These are phyloP conservation scores for Aspergillus calidoustus DNA, from an alignment of 2,329 filamentous ascomycete species.

Conservation along the genomic window DNA sequence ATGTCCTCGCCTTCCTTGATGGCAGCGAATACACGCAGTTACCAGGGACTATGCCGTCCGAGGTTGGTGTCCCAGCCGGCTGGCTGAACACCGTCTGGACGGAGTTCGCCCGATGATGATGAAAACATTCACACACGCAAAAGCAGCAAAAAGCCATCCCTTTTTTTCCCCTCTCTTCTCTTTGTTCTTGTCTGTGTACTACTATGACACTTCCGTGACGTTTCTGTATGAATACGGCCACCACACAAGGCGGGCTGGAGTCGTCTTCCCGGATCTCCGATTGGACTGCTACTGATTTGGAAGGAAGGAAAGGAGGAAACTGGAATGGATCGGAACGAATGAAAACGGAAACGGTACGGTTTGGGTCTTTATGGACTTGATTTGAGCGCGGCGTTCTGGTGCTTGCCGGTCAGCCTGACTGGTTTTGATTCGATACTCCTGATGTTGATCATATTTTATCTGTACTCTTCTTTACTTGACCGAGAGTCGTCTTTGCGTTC, in stretches of 20 bases:
- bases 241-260: background rate
- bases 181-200: slow-evolving; percentile 13
- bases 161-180: background rate
- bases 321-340: slow-evolving; percentile 4
- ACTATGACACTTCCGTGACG: slow-evolving; percentile 3
- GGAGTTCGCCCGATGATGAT: slow-evolving; percentile 36
- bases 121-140: background rate
- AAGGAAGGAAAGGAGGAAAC: background rate
- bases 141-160: background rate
- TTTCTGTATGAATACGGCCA: slow-evolving; percentile 15
- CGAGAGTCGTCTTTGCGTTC: background rate
- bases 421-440: background rate
- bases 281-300: background rate
- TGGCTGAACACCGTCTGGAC: slow-evolving; percentile 45
- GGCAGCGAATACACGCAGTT: slow-evolving; percentile 39
- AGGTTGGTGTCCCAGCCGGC: slow-evolving; percentile 38
- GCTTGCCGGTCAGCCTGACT: background rate
- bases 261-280: background rate
- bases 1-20: slow-evolving; percentile 43
- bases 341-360: background rate
- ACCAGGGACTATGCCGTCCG: slow-evolving; percentile 32
- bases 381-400: slow-evolving; percentile 19
- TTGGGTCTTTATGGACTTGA: background rate
- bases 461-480: background rate
- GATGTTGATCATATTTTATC: background rate